Evolutionary conservation across 495 filamentous ascomycete species (phyloP), one percentile per base, ranked within the genome.

Genomic region (Copromyces sp.): DNA sequence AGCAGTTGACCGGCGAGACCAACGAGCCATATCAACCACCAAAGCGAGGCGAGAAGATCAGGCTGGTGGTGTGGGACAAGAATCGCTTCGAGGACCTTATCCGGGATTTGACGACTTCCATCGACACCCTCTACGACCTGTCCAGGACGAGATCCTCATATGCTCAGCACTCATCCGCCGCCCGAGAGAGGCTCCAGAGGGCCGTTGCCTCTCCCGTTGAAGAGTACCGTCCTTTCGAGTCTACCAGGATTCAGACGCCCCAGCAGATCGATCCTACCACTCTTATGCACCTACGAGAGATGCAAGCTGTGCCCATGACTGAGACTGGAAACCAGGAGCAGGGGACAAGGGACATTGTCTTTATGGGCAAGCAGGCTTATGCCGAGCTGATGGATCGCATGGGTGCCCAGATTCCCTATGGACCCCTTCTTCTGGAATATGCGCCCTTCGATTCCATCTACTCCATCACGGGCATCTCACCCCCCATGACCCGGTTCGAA

Each of bases 91-190:
- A 90, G 73, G 89, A 91, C 61, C 86, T 97, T 3, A 83, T 95
- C 32, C 87, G 86, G 72, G 93, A 97, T 72, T 81, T 97, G 71
- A 95, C 92, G 4, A 89, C 88, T 12, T 94, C 91, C 38, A 97
- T 97, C 77, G 94, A 98, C 80, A 94, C 91, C 0, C 86, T 98
- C 12, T 97, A 95, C 80, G 93, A 96, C 72, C 84, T 98, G 14
- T 96, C 93, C 8, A 85, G 89, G 65, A 92, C 93, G 9, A 85
- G 92, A 37, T 90, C 82, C 12, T 87, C 79, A 76, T 81, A 77
- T 14, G 80, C 82, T 8, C 72, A 76, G 20, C 70, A 79, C 8
- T 79, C 80, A 8, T 75, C 73, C 7, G 73, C 78, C 35, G 75
- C 76, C 8, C 70, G 77, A 0, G 70, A 72, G 9, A 75, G 77